Evolutionary conservation across 2,329 filamentous ascomycete species (phyloP), one percentile per base, ranked within the genome.

Genomic region (Lasiodiplodia theobromae): DNA sequence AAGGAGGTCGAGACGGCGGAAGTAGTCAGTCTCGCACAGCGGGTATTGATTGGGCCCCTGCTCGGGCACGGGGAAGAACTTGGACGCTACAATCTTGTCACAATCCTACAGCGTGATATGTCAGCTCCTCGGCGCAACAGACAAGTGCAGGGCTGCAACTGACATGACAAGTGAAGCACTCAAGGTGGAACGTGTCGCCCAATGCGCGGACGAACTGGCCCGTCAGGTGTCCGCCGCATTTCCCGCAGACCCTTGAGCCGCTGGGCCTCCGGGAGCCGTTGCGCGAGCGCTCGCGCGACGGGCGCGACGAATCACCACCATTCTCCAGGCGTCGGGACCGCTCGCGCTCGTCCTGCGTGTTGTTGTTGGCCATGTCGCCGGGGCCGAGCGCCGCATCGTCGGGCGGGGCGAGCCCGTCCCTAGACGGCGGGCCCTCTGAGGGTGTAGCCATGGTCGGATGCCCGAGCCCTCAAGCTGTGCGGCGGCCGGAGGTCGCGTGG

Each of bases 121-220:
- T 68, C 49, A 69, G 63, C 56, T 34, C 44, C 34, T 16, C n/a
- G 44, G 38, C 40, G 25, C 38, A 37, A 23, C n/a, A 37, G 38
- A 63, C 38, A 66, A 66, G 28, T 25, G 54, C 34, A 73, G 73
- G 62, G 14, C n/a, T 44, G 47, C 12, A 16, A 66, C 89, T 83
- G 87, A 97, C 95, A 82, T 93, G 89, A 81, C 96, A 99, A 79
- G 93, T 96, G 82, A 99, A 99, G 85, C 96, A 99, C 80, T 99
- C 95, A 72, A 99, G 83, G 83, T 99, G 96, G 79, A 93, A 99
- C 66, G 95, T 98, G 69, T 94, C 94, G 67, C 94, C 93, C 67
- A 99, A 83, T 56, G 96, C 96, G 75, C 96, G 89, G 72, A 99
- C 96, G 78, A 98, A 99, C 81, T 99, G 96, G 53, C 96, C 96